Evolutionary conservation across 768 basidiomycete genomes (phyloP).

Genomic region (Rhodotorula paludigena): DNA sequence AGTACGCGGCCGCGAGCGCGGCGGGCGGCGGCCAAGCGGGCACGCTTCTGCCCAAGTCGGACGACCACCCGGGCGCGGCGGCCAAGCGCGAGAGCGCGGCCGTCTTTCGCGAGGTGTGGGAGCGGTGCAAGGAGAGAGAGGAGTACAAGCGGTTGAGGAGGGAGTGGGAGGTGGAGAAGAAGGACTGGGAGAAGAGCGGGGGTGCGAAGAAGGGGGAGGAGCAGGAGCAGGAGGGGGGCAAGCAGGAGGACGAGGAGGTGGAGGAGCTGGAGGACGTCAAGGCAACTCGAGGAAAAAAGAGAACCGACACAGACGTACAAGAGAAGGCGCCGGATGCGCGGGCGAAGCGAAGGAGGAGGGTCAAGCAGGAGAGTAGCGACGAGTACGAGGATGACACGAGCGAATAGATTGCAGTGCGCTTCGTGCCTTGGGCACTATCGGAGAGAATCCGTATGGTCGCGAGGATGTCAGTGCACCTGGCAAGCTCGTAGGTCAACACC

Average conservation of each 20-base stretch:
- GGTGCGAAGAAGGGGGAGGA: background rate
- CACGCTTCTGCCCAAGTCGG: slow-evolving; percentile 2
- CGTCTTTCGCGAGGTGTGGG: slow-evolving; percentile 24
- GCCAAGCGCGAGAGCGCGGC: slow-evolving; percentile 17
- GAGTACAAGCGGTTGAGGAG: slow-evolving; percentile 4
- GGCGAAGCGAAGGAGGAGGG: background rate
- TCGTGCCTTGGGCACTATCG: no score
- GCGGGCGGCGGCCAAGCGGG: no score
- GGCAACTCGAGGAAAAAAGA: no score
- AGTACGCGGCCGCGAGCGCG: slow-evolving; percentile 13
- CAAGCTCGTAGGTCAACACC: no score
- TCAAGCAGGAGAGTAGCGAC: background rate
- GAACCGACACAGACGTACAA: no score
- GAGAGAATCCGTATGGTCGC: no score
- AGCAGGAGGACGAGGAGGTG: background rate
- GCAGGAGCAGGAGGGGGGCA: background rate
- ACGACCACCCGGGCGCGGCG: slow-evolving; percentile 7
- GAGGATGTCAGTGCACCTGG: no score
- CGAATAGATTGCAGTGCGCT: no score
- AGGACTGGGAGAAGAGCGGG: slow-evolving; percentile 4
- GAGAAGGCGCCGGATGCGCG: no score
- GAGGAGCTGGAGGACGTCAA: no score
- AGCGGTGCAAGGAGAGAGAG: slow-evolving; percentile 9
- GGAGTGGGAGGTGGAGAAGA: slow-evolving; percentile 20
- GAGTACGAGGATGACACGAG: background rate